These are phyloP conservation scores for Ichthyophthirius multifiliis DNA, from an alignment of 169 alveolate genomes.

Conservation along the genomic window DNA sequence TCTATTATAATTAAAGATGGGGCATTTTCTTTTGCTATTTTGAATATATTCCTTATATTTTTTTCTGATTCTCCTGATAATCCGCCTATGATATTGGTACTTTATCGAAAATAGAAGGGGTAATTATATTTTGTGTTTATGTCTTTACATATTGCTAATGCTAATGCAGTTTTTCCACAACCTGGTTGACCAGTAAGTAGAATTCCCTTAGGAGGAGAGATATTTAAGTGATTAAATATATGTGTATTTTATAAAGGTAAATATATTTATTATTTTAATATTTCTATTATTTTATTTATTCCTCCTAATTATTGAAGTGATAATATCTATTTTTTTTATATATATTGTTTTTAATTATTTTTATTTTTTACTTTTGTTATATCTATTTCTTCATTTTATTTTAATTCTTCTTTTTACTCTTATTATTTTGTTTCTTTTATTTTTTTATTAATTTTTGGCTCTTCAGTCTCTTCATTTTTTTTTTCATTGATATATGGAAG, in stretches of 20 bases:
- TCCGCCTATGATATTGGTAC: constrained; percentile 87
- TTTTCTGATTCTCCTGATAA: constrained; percentile 95
- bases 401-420: not conserved
- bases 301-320: not conserved
- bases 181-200: constrained; percentile 82
- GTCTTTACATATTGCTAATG: constrained; percentile 79
- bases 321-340: not conserved
- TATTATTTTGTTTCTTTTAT: not conserved
- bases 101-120: constrained; percentile 68
- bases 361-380: not conserved
- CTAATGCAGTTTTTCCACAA: constrained; percentile 81
- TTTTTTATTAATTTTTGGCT: not conserved
- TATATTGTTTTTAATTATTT: not conserved
- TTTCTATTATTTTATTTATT: not conserved
- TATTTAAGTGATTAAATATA: constrained; percentile 62
- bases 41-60: constrained; percentile 78
- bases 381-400: not conserved
- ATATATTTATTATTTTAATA: constrained; percentile 39
- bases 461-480: not conserved
- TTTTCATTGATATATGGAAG: not conserved
- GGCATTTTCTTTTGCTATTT: constrained; percentile 65
- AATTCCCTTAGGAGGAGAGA: constrained; percentile 80
- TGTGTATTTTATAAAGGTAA: constrained; percentile 64
- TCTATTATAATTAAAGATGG: constrained; percentile 85
- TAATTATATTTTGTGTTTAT: constrained; percentile 45